Base-by-base conservation (phyloP, 1,139 yeast genomes). In the Candida tetrigidarum region DNA sequence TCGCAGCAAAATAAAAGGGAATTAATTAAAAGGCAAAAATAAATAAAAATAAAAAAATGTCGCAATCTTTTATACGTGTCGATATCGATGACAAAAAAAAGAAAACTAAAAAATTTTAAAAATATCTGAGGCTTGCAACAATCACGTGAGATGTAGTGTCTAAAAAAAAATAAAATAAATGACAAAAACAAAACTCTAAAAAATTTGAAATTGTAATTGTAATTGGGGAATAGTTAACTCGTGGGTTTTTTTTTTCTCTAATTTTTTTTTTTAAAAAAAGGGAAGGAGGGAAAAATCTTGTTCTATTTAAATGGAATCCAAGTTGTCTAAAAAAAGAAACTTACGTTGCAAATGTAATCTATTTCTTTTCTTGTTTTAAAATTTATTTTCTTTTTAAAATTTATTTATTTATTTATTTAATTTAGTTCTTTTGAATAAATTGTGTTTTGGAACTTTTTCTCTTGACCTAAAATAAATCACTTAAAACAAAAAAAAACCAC, bases 391-490 rank as follows among this genome's bases (percentile, higher is more conserved):
- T 25, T 25, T 25, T 25, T n/a, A n/a, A n/a, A 22, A 22, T 22
- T 7, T 22, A 22, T 7, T 22, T 10, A 22, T 10, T 22, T 7
- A 10, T 22, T 22, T 22, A 22, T 22, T 22, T 7, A 7, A 22
- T 22, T 12, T 15, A 12, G 10, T 1, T 14, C 12, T 10, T 28
- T 14, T 10, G 18, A 28, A 4, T 28, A 28, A 28, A 28, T 28
- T 28, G 32, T 28, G 32, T 28, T 28, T 28, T 28, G 32, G 32
- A 28, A 28, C 32, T 28, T 7, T 10, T 28, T 28, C 18, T 28
- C 32, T 28, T 28, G 32, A 11, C 30, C n/a, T n/a, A n/a, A n/a
- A n/a, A n/a, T n/a, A n/a, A n/a, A n/a, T n/a, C n/a, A n/a, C n/a
- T n/a, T n/a, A n/a, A n/a, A n/a, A n/a, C n/a, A n/a, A n/a, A n/a